Evolutionary conservation across 2,329 filamentous ascomycete genomes (phyloP).

Genomic region (Fusarium tricinctum): DNA sequence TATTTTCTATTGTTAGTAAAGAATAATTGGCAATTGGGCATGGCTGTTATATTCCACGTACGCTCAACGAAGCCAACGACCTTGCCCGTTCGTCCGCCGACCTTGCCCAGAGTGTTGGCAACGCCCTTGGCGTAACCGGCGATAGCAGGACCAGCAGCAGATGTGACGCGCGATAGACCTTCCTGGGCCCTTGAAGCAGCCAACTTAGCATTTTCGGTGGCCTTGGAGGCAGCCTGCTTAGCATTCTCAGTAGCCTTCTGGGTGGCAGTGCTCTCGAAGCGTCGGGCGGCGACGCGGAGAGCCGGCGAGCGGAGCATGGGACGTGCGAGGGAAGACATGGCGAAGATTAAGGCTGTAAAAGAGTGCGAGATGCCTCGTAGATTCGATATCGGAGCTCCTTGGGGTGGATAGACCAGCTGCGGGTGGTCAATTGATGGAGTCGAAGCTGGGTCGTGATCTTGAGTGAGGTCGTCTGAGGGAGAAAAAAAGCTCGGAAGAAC

Average conservation of each 20-base stretch:
- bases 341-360: conserved; percentile 49
- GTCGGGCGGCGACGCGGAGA: conserved; percentile 64
- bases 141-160: conserved; percentile 83
- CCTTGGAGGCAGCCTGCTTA: conserved; percentile 56
- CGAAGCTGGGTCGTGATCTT: conserved; percentile 48
- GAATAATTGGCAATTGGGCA: background rate
- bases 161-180: conserved; percentile 84
- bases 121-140: conserved; percentile 77
- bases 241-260: conserved; percentile 62
- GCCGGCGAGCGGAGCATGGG: conserved; percentile 63
- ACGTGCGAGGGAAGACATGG: conserved; percentile 57
- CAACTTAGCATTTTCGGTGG: conserved; percentile 52
- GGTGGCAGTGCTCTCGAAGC: conserved; percentile 72
- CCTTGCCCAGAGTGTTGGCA: conserved; percentile 76
- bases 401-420: conserved; percentile 45
- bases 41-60: conserved; percentile 64
- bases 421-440: conserved; percentile 57
- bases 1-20: conserved; percentile 56
- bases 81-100: conserved; percentile 87
- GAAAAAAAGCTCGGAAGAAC: conserved; percentile 66
- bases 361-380: conserved; percentile 43
- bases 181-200: conserved; percentile 77
- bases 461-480: conserved; percentile 53
- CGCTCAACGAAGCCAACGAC: conserved; percentile 86
- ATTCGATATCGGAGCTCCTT: conserved; percentile 50